Percentiles rank a stretch among this genome's conserved stretches.
phyloP scores from a whole-genome alignment of 805 yeast genomes.

The Jamesozyma jinghongensis region DNA sequence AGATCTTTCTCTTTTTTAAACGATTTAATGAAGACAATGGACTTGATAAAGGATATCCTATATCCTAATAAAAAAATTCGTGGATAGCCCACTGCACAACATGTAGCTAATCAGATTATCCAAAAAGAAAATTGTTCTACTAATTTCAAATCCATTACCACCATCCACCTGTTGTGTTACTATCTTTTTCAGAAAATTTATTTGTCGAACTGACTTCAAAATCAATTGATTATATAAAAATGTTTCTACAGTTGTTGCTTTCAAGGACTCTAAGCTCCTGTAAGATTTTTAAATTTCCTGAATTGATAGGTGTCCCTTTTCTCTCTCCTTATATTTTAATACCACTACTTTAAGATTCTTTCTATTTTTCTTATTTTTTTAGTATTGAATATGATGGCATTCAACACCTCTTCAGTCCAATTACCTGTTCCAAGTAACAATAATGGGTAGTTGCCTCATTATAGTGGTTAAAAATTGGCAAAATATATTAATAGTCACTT shows the following conservation, averaged over 20 bases:
- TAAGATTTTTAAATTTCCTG: constrained; percentile 23
- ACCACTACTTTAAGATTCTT: constrained; percentile 14
- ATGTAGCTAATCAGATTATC: no score
- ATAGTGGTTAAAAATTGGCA: constrained; percentile 23
- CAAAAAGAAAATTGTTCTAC: constrained; percentile 19
- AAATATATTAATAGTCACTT: constrained; percentile 20
- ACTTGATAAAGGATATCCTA: no score
- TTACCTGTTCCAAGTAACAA: constrained; percentile 23
- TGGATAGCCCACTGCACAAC: no score
- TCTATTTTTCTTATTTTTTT: constrained; percentile 23
- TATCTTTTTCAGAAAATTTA: constrained; percentile 17
- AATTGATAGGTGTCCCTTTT: constrained; percentile 11
- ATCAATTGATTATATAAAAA: constrained; percentile 19
- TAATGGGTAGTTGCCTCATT: constrained; percentile 17
- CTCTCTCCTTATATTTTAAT: constrained; percentile 15
- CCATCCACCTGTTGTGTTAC: constrained; percentile 28
- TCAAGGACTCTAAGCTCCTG: constrained; percentile 24
- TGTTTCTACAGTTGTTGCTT: constrained; percentile 28
- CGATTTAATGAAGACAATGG: no score
- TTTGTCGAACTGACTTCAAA: not conserved
- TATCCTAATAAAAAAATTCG: no score
- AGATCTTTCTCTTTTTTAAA: constrained; percentile 3
- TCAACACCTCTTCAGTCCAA: constrained; percentile 24
- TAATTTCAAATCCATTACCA: constrained; percentile 23
- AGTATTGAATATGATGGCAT: constrained; percentile 25